Percentiles rank a stretch among this genome's conserved stretches.
Conservation (phyloP, 495 filamentous ascomycete genomes). For the Ascobolus immersus region DNA sequence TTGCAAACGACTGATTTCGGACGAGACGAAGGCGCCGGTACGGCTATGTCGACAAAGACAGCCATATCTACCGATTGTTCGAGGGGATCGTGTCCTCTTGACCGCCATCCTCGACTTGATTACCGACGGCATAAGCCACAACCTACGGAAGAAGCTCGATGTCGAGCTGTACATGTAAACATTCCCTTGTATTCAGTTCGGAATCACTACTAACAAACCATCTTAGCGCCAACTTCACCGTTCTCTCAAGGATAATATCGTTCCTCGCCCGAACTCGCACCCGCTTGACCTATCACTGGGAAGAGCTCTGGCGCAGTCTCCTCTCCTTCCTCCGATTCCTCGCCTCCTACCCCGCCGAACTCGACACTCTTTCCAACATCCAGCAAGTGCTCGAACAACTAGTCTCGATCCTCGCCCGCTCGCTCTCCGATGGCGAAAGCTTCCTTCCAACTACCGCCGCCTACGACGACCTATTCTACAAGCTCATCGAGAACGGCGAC, state of each 20-base stretch:
- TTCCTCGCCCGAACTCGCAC: constrained; percentile 59
- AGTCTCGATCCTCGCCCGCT: constrained; percentile 62
- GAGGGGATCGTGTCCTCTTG: constrained; percentile 41
- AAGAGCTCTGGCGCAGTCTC: constrained; percentile 74
- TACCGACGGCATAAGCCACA: constrained; percentile 81
- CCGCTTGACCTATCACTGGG: constrained; percentile 65
- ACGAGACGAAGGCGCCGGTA: constrained; percentile 48
- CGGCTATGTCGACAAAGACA: constrained; percentile 75
- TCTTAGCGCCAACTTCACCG: too few species aligned
- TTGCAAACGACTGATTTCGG: constrained; percentile 63
- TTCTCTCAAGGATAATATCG: constrained; percentile 55
- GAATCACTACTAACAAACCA: too few species aligned
- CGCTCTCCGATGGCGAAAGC: constrained; percentile 63
- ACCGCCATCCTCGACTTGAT: constrained; percentile 60
- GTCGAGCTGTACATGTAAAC: constrained; percentile 49
- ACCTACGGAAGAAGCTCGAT: constrained; percentile 63
- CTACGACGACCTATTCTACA: constrained; percentile 96
- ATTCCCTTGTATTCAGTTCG: neutral
- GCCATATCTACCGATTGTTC: constrained; percentile 57
- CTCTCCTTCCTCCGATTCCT: constrained; percentile 79
- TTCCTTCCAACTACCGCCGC: constrained; percentile 75
- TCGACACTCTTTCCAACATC: constrained; percentile 34
- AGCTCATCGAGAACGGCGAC: constrained; percentile 77
- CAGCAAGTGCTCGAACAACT: constrained; percentile 40
- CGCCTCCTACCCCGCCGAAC: constrained; percentile 53